Conservation (phyloP, 495 filamentous ascomycete genomes). For the Podospora anserina region DNA sequence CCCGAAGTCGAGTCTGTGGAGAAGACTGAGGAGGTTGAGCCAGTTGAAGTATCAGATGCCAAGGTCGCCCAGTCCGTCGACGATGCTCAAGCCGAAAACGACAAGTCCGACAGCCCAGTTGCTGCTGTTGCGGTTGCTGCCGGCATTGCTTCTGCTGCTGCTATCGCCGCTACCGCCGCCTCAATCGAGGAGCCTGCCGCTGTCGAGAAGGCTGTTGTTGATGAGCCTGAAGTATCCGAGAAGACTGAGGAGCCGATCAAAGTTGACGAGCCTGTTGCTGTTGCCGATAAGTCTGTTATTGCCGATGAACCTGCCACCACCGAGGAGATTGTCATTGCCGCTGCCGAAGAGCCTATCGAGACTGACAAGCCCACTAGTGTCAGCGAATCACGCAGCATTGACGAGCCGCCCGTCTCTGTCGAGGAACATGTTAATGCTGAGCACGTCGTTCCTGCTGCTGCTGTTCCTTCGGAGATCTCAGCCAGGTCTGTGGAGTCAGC, state of each 20-base stretch:
- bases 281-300: not conserved
- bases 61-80: not conserved
- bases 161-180: not conserved
- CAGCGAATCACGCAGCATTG: not conserved
- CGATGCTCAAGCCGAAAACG: not conserved
- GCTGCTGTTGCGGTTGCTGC: constrained; percentile 4
- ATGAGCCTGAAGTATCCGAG: constrained; percentile 12
- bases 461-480: not conserved
- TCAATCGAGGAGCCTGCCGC: constrained; percentile 6
- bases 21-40: not conserved
- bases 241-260: constrained; percentile 15
- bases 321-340: constrained; percentile 6
- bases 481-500: not conserved
- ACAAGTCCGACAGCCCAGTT: not conserved
- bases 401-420: constrained; percentile 1
- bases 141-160: constrained; percentile 10
- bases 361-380: constrained; percentile 4
- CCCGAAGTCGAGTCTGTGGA: constrained; percentile 1
- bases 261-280: constrained; percentile 15
- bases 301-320: not conserved
- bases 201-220: constrained; percentile 11
- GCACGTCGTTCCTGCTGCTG: not conserved
- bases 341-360: not conserved
- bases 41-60: constrained; percentile 5
- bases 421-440: constrained; percentile 14